Evolutionary conservation across 345 rosid species (phyloP).

Genomic region (Raphanus raphanistrum): DNA sequence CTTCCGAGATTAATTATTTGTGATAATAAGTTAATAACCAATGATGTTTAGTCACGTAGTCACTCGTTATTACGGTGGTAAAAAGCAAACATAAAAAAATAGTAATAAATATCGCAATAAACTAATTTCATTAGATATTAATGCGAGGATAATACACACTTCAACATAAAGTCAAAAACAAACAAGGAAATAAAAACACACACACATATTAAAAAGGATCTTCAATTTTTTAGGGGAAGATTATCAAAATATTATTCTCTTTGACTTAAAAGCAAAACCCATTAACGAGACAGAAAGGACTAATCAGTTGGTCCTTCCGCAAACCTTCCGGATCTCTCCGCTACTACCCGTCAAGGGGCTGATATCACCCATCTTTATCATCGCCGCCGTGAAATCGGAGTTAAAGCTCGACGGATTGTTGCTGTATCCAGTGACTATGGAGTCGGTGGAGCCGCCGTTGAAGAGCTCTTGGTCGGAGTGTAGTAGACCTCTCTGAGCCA

Average conservation of each 20-base stretch:
- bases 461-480: slow-evolving; percentile 74
- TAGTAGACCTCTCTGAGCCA: slow-evolving; percentile 61
- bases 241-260: neutral
- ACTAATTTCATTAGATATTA: slow-evolving; percentile 17
- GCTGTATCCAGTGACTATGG: slow-evolving; percentile 58
- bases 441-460: slow-evolving; percentile 72
- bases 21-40: too few relatives aligned
- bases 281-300: neutral
- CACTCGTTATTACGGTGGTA: too few relatives aligned
- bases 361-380: slow-evolving; percentile 85
- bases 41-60: too few relatives aligned
- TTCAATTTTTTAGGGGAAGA: neutral
- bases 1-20: neutral
- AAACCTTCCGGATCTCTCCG: slow-evolving; percentile 80
- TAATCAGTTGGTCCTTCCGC: slow-evolving; percentile 57
- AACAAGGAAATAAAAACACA: neutral
- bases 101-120: neutral
- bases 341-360: slow-evolving; percentile 70
- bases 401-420: slow-evolving; percentile 50
- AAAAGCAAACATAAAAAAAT: too few relatives aligned
- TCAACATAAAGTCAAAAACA: neutral
- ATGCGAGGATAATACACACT: slow-evolving; percentile 33
- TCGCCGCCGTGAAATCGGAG: slow-evolving; percentile 63
- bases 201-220: slow-evolving; percentile 9
- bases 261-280: neutral